Evolutionary conservation across 495 filamentous ascomycete species (phyloP).

Genomic region (Xeromyces bisporus): DNA sequence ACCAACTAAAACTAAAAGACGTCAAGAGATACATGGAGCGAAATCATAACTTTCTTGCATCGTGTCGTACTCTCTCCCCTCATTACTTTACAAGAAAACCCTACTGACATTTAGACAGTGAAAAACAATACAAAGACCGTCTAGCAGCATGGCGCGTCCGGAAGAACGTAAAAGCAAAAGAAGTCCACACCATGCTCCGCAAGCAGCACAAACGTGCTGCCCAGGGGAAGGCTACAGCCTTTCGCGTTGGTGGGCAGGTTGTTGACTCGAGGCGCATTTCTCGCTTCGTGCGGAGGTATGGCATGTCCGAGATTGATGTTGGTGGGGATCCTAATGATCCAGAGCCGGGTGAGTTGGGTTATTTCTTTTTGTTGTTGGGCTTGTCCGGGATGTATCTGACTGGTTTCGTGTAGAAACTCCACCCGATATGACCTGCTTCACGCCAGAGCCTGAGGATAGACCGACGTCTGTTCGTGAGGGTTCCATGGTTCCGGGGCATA

Average conservation of each 20-base stretch:
- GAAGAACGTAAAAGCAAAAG: slow-evolving; percentile 28
- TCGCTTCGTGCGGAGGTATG: not conserved
- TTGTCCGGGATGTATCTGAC: too few relatives aligned
- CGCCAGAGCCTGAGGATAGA: slow-evolving; percentile 2
- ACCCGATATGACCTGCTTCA: slow-evolving; percentile 1
- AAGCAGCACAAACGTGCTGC: slow-evolving; percentile 28
- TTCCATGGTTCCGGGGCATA: slow-evolving; percentile 15
- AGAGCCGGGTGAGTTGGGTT: not conserved
- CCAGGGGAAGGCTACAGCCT: slow-evolving; percentile 26
- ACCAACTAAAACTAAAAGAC: slow-evolving; percentile 27
- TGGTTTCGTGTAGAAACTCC: slow-evolving; percentile 1
- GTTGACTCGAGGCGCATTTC: slow-evolving; percentile 1
- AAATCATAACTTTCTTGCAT: slow-evolving; percentile 26
- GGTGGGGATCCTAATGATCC: not conserved
- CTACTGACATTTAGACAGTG: slow-evolving; percentile 8
- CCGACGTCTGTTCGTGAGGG: too few relatives aligned
- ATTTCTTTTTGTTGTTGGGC: too few relatives aligned
- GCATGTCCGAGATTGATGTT: not conserved
- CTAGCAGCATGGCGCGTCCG: slow-evolving; percentile 27
- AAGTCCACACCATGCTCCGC: slow-evolving; percentile 27
- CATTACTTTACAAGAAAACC: not conserved
- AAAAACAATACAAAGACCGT: slow-evolving; percentile 33
- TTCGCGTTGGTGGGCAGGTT: slow-evolving; percentile 8
- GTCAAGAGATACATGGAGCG: slow-evolving; percentile 27
- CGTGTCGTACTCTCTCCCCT: slow-evolving; percentile 21